A percentile compares a stretch with the other conserved stretches of the same genome.
Conservation (phyloP, 1,284 basidiomycete genomes). For the Athelia psychrophila region DNA sequence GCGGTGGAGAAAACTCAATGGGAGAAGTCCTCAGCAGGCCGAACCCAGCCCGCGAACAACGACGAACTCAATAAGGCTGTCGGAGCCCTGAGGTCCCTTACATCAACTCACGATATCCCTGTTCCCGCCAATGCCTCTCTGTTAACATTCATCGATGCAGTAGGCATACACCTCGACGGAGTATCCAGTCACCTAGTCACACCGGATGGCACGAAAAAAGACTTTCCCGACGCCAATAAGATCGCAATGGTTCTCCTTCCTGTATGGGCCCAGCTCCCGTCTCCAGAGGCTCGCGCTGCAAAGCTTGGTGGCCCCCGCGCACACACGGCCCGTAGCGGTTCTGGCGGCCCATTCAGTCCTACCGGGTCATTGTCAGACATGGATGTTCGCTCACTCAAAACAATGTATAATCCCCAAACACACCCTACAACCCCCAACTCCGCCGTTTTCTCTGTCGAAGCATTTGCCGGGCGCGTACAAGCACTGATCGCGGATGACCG, state of each 20-base stretch:
- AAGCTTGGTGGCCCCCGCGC: conserved; percentile 50
- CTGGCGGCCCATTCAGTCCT: conserved; percentile 35
- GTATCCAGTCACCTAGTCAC: conserved; percentile 48
- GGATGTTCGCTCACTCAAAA: conserved; percentile 76
- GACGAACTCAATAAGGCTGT: conserved; percentile 48
- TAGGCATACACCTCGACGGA: conserved; percentile 54
- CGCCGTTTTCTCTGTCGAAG: conserved; percentile 62
- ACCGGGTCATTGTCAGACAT: conserved; percentile 69
- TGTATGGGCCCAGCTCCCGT: conserved; percentile 80
- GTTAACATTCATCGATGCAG: conserved; percentile 45
- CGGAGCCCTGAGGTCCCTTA: conserved; percentile 42
- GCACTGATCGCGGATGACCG: conserved; percentile 80
- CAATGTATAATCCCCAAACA: conserved; percentile 54
- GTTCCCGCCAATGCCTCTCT: conserved; percentile 49
- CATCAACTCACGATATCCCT: conserved; percentile 52
- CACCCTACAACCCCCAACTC: conserved; percentile 33
- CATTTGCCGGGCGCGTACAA: conserved; percentile 73
- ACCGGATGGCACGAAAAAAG: conserved; percentile 42
- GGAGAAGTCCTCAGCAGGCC: conserved; percentile 53
- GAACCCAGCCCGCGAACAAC: conserved; percentile 26
- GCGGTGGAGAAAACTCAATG: conserved; percentile 44
- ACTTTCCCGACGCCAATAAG: conserved; percentile 52
- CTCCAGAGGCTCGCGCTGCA: conserved; percentile 69
- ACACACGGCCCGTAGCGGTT: conserved; percentile 43
- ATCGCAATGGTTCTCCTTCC: conserved; percentile 64